Base-by-base conservation (phyloP, 2,329 filamentous ascomycete species). In the Cytospora leucostoma region DNA sequence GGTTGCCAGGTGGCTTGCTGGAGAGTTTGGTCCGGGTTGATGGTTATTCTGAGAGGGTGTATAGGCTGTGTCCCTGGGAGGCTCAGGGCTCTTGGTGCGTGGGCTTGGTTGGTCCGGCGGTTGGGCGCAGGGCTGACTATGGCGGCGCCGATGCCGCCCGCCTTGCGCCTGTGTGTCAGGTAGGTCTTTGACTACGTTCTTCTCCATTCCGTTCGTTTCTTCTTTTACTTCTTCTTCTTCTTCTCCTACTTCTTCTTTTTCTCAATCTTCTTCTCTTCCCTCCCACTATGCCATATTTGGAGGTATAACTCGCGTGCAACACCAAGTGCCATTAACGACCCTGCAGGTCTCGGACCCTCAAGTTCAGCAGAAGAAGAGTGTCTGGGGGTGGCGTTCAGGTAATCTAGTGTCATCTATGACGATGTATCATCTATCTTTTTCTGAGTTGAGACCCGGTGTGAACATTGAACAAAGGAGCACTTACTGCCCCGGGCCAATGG, bases 141-240 rank as follows among this genome's bases (percentile, higher is more conserved):
- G n/a, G 63, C 63, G 4, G 37, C 44, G 12, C 63, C 60, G 56
- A 65, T 65, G 19, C 60, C 63, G 13, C 63, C 63, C 47, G 27
- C 27, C 56, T 59, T 37, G 63, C 63, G 44, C 44, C 44, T 21
- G 44, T 47, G 8, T 2, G 12, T 47, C 12, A 21, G n/a, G 44
- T 19, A 19, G n/a, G 44, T 47, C 27, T 27, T 27, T 4, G 4
- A 27, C 27, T 27, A 2, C 27, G 4, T 27, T 27, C 27, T 27
- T 27, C 27, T 27, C 27, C n/a, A 21, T n/a, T n/a, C 7, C n/a
- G 7, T 15, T 19, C 40, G 19, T 47, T 44, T 44, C n/a, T 4
- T 44, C n/a, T 44, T 44, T 44, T 44, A 5, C 11, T 8, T 37
- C 40, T 5, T n/a, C 15, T 44, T 37, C 15, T 44, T 15, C 5